Base-by-base conservation (phyloP, 2,329 filamentous ascomycete species). In the Phaeosphaeria sp. region DNA sequence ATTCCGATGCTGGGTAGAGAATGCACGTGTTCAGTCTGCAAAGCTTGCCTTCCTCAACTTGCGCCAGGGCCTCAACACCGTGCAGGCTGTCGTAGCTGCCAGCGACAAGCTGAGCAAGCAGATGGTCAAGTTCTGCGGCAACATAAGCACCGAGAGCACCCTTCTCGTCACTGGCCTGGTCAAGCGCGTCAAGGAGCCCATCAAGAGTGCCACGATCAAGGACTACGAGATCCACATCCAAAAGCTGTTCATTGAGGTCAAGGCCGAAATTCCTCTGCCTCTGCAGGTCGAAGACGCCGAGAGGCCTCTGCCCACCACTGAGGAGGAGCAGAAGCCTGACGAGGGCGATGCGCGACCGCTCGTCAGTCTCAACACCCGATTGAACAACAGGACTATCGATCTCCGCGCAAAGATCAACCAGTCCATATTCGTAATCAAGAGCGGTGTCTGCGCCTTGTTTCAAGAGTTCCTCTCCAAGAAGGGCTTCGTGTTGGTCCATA, bases 11-110 rank as follows among this genome's bases (percentile, higher is more conserved):
- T 92, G 91, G 82, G 85, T 97, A 40, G 91, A 96, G 77, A 97
- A 96, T 81, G 87, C 91, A 30, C 87, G 94, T 65, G 89, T 90
- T 68, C 94, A 98, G 81, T 89, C 91, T 59, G 92, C 93, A 66
- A 96, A 97, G 83, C 90, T 97, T 82, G 90, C 88, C 43, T 97
- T 97, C 80, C 80, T 97, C 69, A 92, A 95, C 81, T 84, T 98
- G 68, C 86, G 92, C 77, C 88, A 91, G 76, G 82, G 85, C 58
- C 85, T 88, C 71, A 89, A 90, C 83, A 90, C 89, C 24, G 89
- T 97, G 40, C 93, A 97, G 81, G 92, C 90, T 51, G 89, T 97
- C 39, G 82, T 92, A 17, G 84, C 85, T 18, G 89, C 87, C 49
- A 86, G 78, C 63, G 79, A 80, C 61, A 86, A 71, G 79, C 83